These are phyloP conservation scores for Pythium aquatile DNA, from an alignment of 352 stramenopile species.

Conservation along the genomic window DNA sequence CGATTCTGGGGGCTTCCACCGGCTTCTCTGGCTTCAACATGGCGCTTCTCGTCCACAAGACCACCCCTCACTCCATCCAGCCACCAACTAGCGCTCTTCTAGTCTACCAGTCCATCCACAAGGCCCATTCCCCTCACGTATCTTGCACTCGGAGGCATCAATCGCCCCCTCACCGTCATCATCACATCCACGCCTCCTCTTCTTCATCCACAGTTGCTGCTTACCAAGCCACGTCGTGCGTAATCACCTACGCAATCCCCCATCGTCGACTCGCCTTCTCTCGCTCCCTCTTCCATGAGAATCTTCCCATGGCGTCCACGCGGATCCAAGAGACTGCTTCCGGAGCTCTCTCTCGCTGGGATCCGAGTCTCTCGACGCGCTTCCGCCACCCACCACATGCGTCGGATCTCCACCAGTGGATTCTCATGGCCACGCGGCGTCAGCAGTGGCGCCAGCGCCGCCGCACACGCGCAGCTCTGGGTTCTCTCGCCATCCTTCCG, in stretches of 20 bases:
- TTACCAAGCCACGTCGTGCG: not conserved
- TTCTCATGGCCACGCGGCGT: not conserved
- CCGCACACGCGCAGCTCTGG: not conserved
- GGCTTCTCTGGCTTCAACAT: not conserved
- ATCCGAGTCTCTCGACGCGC: not conserved
- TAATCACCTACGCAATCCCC: not conserved
- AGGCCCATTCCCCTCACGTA: not conserved
- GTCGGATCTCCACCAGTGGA: not conserved
- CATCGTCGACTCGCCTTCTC: not conserved
- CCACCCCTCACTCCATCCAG: not conserved
- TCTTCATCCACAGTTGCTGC: no score
- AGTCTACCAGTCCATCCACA: not conserved
- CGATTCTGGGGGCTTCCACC: not conserved
- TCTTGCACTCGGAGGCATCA: not conserved
- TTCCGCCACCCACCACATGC: not conserved
- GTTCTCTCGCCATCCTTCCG: slow-evolving; percentile 6
- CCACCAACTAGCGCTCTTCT: not conserved
- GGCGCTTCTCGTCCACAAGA: not conserved
- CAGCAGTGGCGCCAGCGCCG: not conserved
- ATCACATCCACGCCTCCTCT: not conserved
- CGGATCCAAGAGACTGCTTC: not conserved
- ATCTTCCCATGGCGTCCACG: not conserved
- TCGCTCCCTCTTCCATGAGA: not conserved
- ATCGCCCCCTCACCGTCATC: not conserved
- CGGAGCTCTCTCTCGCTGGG: not conserved